Percentiles rank a stretch among this genome's conserved stretches.
Evolutionary conservation across 148 eudicot genomes (phyloP).

Genomic region (Mesembryanthemum crystallinum): DNA sequence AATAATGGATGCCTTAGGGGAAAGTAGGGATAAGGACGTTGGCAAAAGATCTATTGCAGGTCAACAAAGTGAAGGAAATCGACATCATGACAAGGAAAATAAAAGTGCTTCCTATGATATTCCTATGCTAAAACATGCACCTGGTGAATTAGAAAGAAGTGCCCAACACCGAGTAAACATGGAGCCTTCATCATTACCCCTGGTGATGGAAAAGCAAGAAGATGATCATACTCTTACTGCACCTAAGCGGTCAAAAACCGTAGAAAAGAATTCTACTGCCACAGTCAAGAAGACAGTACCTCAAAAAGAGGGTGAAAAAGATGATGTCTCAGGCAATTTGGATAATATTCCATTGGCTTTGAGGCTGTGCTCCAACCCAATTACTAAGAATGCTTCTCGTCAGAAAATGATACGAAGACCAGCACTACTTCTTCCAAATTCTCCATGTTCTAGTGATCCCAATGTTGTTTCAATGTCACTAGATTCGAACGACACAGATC

Average conservation of each 20-base stretch:
- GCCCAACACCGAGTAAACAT: not conserved
- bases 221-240: not conserved
- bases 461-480: not conserved
- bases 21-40: not conserved
- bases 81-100: not conserved
- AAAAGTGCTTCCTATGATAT: not conserved
- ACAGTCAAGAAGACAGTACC: not conserved
- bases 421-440: not conserved
- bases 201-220: not conserved
- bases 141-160: not conserved
- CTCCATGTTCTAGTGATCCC: not conserved
- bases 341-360: constrained; percentile 25
- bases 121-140: not conserved
- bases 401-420: not conserved
- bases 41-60: not conserved
- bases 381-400: not conserved
- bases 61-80: not conserved
- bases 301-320: not conserved
- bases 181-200: constrained; percentile 1
- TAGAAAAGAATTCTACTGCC: not conserved
- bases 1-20: constrained; percentile 3
- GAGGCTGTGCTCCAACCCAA: not conserved
- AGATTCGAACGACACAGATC: constrained; percentile 16
- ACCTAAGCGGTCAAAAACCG: not conserved
- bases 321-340: not conserved